Conservation (phyloP, 1,139 yeast genomes). For the Saccharomyces hybrid region DNA sequence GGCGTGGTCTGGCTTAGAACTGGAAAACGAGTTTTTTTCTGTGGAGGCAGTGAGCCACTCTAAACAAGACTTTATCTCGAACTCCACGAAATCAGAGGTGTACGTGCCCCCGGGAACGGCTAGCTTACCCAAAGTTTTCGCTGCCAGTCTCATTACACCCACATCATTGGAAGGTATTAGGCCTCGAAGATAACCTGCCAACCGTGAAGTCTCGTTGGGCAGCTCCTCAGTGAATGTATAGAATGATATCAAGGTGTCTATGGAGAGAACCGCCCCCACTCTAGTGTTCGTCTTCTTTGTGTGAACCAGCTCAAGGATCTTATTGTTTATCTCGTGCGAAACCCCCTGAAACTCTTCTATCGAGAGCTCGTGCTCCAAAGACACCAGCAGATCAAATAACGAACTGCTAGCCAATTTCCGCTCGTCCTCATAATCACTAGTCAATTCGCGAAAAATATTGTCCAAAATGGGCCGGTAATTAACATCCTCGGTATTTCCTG, state of each 20-base stretch:
- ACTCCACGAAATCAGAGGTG: conserved; percentile 88
- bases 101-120: conserved; percentile 86
- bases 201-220: conserved; percentile 82
- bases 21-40: conserved; percentile 32
- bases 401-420: conserved; percentile 57
- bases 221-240: conserved; percentile 71
- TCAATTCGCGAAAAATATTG: conserved; percentile 22
- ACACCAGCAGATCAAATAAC: conserved; percentile 55
- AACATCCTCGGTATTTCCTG: background rate
- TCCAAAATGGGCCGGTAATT: background rate
- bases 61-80: conserved; percentile 79
- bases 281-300: conserved; percentile 65
- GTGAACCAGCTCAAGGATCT: conserved; percentile 77
- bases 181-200: conserved; percentile 78
- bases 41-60: conserved; percentile 73
- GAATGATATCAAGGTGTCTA: conserved; percentile 79
- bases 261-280: conserved; percentile 86
- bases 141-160: conserved; percentile 80
- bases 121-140: conserved; percentile 75
- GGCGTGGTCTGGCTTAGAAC: conserved; percentile 72
- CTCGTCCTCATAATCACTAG: conserved; percentile 37
- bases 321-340: conserved; percentile 79
- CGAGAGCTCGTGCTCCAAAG: conserved; percentile 66
- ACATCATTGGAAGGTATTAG: conserved; percentile 76
- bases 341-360: conserved; percentile 73